Conservation (phyloP, 768 basidiomycete species). For the Suillus spraguei region DNA sequence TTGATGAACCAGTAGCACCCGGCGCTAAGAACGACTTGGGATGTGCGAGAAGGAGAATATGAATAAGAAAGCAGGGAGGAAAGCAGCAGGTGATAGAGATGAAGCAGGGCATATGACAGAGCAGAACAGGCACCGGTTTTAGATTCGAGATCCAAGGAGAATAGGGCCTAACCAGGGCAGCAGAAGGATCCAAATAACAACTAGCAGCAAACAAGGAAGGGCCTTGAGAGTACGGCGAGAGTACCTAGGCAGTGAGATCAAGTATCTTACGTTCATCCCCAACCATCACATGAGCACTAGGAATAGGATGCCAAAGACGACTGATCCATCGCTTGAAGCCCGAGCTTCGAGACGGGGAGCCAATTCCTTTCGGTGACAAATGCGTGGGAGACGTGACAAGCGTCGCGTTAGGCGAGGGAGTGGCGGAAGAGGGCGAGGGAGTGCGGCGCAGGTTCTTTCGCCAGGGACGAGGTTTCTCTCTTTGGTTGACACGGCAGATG, state of each 20-base stretch:
- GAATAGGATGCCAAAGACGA: slow-evolving; percentile 13
- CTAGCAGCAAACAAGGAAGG: background rate
- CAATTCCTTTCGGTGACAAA: background rate
- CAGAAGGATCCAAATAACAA: background rate
- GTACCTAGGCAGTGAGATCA: slow-evolving; percentile 6
- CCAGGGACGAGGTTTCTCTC: background rate
- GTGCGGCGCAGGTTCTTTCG: background rate
- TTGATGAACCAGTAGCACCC: background rate
- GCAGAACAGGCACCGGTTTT: background rate
- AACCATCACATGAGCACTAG: slow-evolving; percentile 3
- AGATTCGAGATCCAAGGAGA: background rate
- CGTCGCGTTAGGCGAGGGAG: slow-evolving; percentile 2
- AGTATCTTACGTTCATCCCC: slow-evolving; percentile 11
- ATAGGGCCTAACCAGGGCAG: background rate
- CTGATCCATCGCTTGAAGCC: slow-evolving; percentile 12
- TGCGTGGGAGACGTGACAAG: slow-evolving; percentile 10
- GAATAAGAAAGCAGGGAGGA: background rate
- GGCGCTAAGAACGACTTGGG: background rate
- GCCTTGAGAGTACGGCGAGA: background rate
- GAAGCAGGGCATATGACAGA: slow-evolving; percentile 1
- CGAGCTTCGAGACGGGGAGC: slow-evolving; percentile 1
- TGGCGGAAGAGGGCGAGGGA: background rate
- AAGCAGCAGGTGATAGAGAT: background rate
- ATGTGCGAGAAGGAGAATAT: background rate
- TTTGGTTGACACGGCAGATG: background rate